Base-by-base conservation (phyloP, 2,329 filamentous ascomycete species). In the Coniochaeta sp. region DNA sequence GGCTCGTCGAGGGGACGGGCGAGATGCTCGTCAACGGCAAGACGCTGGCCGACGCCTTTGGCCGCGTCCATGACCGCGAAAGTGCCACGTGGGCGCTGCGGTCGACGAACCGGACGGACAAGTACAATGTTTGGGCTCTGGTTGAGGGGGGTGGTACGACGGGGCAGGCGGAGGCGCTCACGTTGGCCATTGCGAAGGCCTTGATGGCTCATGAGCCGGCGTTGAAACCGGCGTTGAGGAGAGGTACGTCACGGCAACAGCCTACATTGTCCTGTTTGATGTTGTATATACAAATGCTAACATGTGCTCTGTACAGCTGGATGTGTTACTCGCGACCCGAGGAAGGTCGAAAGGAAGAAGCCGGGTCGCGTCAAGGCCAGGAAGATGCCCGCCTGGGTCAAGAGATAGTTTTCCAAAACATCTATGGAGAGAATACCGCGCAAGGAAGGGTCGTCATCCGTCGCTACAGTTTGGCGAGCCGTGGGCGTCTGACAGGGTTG, bases 321-420 rank as follows among this genome's bases (percentile, higher is more conserved):
- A 57, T 91, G 87, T 69, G 82, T 99, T 57, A 95, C 91, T 50
- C 87, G 92, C 65, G 92, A 99, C 74, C 82, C 86, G 53, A 90
- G 92, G 74, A 85, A 79, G 65, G 95, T 99, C 60, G 94, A 99
- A 75, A 92, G 94, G 69, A 99, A 99, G 85, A 97, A 99, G 82
- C 83, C 90, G 52, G 95, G 94, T 61, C 89, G 90, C 65, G 72
- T 95, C 74, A 99, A 99, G 81, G 92, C 94, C 53, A 88, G 94
- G 73, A 99, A 99, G 84, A 95, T 87, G 83, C 92, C 92, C 55
- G 82, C 94, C 63, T 99, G 95, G 94, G 91, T 97, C 79, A 97
- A 96, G 83, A 74, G 80, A 73, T 83, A 77, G 58, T 56, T 49
- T n/a, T 3, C 50, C 27, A 22, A 45, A 24, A 2, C 20, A 8